Conservation (phyloP, 306 rosid species). For the Coriaria nepalensis region DNA sequence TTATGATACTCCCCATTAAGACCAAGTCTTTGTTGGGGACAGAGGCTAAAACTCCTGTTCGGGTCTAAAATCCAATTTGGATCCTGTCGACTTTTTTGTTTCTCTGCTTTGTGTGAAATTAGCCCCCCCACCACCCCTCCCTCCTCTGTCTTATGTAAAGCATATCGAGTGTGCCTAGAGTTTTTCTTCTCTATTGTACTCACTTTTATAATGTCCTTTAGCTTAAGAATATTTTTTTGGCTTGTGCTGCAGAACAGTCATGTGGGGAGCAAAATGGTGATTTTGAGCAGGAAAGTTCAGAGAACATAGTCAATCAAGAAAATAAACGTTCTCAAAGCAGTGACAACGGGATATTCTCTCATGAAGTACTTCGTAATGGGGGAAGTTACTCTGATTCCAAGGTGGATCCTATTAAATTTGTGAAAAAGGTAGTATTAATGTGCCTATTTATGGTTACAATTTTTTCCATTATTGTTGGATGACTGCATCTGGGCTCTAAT, state of each 20-base stretch:
- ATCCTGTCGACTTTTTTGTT: no score
- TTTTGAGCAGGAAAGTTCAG: conserved; percentile 22
- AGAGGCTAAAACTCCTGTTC: no score
- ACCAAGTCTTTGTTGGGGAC: no score
- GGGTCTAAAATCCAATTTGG: no score
- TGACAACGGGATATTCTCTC: conserved; percentile 74
- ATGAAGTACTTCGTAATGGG: conserved; percentile 76
- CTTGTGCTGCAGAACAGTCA: conserved; percentile 35
- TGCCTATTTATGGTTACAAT: neutral
- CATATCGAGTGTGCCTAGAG: no score
- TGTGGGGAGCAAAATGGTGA: conserved; percentile 20
- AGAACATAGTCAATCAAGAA: conserved; percentile 22
- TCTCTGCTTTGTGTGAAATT: no score
- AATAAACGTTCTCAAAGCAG: conserved; percentile 51
- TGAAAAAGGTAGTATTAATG: conserved; percentile 56
- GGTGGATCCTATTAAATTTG: conserved; percentile 17
- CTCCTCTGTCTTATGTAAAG: no score
- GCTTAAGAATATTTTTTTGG: conserved; percentile 4
- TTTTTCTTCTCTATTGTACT: conserved; percentile 9
- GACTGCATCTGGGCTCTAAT: neutral
- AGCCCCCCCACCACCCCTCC: no score
- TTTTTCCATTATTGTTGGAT: neutral
- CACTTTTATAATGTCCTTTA: conserved; percentile 5
- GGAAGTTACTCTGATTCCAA: conserved; percentile 39
- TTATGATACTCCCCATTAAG: no score